Evolutionary conservation across 2,329 filamentous ascomycete genomes (phyloP).

Genomic region (Trichoderma koningiopsis): DNA sequence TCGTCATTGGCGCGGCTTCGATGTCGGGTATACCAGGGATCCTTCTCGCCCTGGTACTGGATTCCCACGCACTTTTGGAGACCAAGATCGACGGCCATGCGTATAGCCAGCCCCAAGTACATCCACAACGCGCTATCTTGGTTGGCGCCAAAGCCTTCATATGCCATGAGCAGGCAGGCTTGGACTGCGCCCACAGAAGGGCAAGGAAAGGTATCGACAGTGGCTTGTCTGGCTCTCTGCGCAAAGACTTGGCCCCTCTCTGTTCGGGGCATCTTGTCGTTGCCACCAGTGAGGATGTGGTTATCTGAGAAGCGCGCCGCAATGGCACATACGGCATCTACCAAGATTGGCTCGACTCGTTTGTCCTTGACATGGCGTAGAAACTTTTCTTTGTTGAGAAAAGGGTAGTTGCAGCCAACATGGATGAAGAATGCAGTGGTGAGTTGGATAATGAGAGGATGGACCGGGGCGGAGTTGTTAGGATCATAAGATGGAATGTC

Average conservation of each 20-base stretch:
- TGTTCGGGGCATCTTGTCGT: constrained; percentile 55
- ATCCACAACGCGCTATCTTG: constrained; percentile 92
- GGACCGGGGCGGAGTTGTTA: constrained; percentile 69
- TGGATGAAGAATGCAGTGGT: constrained; percentile 80
- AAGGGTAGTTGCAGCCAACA: constrained; percentile 84
- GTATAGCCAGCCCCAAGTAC: constrained; percentile 85
- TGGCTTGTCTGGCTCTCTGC: constrained; percentile 77
- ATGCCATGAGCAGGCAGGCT: constrained; percentile 79
- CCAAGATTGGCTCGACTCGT: constrained; percentile 77
- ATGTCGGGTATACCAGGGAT: constrained; percentile 51
- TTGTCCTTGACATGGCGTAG: constrained; percentile 78
- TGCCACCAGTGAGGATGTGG: constrained; percentile 50
- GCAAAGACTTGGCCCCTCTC: constrained; percentile 79
- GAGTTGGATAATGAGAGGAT: constrained; percentile 73
- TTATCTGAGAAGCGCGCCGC: constrained; percentile 77
- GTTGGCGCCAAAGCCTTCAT: constrained; percentile 85
- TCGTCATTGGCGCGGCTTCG: constrained; percentile 43
- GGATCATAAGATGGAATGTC: constrained; percentile 75
- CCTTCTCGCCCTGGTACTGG: constrained; percentile 58
- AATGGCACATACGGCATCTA: constrained; percentile 82
- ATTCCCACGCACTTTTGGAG: constrained; percentile 81
- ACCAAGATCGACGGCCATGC: constrained; percentile 78
- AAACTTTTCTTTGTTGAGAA: constrained; percentile 73
- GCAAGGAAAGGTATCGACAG: constrained; percentile 80
- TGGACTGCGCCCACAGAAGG: constrained; percentile 83